Base-by-base conservation (phyloP, 2,329 filamentous ascomycete genomes). In the Aspergillus amoenus region DNA sequence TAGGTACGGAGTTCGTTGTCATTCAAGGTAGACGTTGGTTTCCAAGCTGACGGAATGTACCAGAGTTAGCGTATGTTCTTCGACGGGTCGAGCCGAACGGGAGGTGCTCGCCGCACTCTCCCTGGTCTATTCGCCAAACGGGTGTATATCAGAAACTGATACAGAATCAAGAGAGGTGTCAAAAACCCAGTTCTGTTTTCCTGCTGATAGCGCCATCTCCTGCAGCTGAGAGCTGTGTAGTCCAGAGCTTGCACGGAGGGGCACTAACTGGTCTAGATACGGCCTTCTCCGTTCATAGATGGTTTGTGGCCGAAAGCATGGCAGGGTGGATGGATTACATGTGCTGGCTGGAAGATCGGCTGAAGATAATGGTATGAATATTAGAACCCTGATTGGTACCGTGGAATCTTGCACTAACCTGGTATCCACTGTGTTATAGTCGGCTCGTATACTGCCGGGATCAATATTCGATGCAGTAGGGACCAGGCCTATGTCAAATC, bases 51-150 rank as follows among this genome's bases (percentile, higher is more conserved):
- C 27, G 4, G 9, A 30, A 30, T 30, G 9, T 3, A 30, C 22
- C 15, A 58, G 58, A 61, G 21, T 24, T 59, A 15, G 39, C 58
- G 13, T 62, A 62, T 30, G 60, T 62, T 43, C 54, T 62, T 12
- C 55, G 58, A 13, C 54, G 60, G 12, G 58, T 55, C 9, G 58
- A 62, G 37, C 42, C 15, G 22, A 58, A 62, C 21, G 54, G 52
- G 27, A 58, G 49, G 24, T 11, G 4, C 24, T 11, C 40, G 22
- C 8, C 39, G 46, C 4, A n/a, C 48, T 52, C 40, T 18, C 60
- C 58, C 17, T 62, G 60, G 58, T 60, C 60, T 5, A 60, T 62
- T 37, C 58, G 58, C 12, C 60, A 62, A 49, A 60, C 60, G 12
- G 60, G 51, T 2, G 58, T 62, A 15, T 62, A 62, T 30, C 58